phyloP scores from a whole-genome alignment of 116 monocot genomes.

The Dioscorea cayenensis region DNA sequence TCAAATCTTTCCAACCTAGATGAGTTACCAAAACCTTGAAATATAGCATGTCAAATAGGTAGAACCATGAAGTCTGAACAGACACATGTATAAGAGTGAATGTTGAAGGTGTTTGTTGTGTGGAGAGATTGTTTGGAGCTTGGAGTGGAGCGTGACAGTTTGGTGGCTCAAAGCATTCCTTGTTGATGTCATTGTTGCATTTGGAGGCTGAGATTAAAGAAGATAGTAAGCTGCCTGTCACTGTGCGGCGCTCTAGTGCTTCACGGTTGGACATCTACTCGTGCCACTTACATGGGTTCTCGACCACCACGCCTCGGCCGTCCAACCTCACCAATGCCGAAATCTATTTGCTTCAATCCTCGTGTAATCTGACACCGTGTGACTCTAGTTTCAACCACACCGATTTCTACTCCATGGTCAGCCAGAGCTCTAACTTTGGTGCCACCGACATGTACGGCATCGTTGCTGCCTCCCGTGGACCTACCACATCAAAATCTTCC shows the following conservation, averaged over 20 bases:
- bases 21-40: no score
- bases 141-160: constrained; percentile 10
- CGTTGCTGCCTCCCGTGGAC: constrained; percentile 23
- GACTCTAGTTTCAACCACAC: constrained; percentile 91
- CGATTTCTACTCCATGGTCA: constrained; percentile 82
- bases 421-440: constrained; percentile 61
- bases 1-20: no score
- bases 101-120: constrained; percentile 19
- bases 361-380: constrained; percentile 73
- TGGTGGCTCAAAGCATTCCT: constrained; percentile 20
- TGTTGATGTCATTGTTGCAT: constrained; percentile 28
- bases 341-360: constrained; percentile 87
- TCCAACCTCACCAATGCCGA: constrained; percentile 79
- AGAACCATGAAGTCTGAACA: no score
- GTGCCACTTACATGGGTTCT: constrained; percentile 49
- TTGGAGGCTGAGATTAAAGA: constrained; percentile 34
- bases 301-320: constrained; percentile 43
- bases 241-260: constrained; percentile 49
- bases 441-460: constrained; percentile 36
- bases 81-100: not conserved
- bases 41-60: no score
- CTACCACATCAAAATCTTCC: constrained; percentile 44
- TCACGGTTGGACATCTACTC: constrained; percentile 63
- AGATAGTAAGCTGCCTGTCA: constrained; percentile 48
- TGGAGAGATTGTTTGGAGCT: constrained; percentile 7